Conservation (phyloP, 2,329 filamentous ascomycete genomes). For the Hymenoscyphus fraxineus region DNA sequence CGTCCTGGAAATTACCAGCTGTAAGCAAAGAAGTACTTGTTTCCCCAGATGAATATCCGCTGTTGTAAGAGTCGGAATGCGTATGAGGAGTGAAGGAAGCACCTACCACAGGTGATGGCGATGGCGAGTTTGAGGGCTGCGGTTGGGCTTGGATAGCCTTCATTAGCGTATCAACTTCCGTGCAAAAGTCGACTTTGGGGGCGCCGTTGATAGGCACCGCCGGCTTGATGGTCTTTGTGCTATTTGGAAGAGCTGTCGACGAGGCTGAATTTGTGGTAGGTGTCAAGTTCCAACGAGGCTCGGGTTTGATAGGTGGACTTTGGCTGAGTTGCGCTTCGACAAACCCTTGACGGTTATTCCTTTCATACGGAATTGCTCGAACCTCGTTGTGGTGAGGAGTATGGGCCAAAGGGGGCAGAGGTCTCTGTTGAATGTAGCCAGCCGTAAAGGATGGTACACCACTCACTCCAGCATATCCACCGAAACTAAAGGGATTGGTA, state of each 20-base stretch:
- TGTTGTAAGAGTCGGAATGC: conserved; percentile 4
- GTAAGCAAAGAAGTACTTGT: conserved; percentile 24
- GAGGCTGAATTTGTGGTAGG: conserved; percentile 23
- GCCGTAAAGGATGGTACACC: conserved; percentile 27
- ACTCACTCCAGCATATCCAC: conserved; percentile 32
- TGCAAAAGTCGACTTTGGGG: conserved; percentile 63
- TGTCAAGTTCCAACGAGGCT: conserved; percentile 28
- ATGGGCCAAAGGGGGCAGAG: conserved; percentile 32
- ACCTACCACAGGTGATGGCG: conserved; percentile 20
- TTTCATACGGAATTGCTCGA: conserved; percentile 31
- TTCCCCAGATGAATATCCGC: conserved; percentile 15
- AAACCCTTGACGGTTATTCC: conserved; percentile 34
- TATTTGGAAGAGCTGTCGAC: conserved; percentile 16
- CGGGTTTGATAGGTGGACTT: conserved; percentile 35
- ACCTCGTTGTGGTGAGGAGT: conserved; percentile 14
- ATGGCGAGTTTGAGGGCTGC: conserved; percentile 36
- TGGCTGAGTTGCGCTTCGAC: conserved; percentile 32
- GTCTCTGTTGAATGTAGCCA: conserved; percentile 33
- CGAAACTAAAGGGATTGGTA: conserved; percentile 43
- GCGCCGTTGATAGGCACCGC: conserved; percentile 11
- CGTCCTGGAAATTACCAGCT: conserved; percentile 22
- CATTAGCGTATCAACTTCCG: conserved; percentile 84
- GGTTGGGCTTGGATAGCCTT: conserved; percentile 74
- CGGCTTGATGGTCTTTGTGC: conserved; percentile 16
- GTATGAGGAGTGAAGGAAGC: conserved; percentile 33